A percentile compares a stretch with the other conserved stretches of the same genome.
phyloP scores from a whole-genome alignment of 768 basidiomycete species.

The Rickenella mellea region DNA sequence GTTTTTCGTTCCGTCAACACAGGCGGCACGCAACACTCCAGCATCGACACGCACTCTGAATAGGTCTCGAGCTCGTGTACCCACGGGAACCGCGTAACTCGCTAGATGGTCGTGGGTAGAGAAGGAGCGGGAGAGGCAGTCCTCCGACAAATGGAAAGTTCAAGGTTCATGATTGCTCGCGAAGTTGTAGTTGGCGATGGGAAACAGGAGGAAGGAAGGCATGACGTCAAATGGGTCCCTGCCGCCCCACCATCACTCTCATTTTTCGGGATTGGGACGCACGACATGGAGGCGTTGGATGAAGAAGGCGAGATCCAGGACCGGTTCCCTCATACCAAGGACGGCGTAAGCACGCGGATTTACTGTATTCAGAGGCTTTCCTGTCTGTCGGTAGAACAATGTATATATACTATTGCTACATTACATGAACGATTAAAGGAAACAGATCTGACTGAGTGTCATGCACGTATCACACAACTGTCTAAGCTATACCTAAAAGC shows the following conservation, averaged over 20 bases:
- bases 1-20: slow-evolving; percentile 64
- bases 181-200: slow-evolving; percentile 65
- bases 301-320: slow-evolving; percentile 60
- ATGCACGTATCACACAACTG: too few species aligned
- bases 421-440: too few species aligned
- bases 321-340: slow-evolving; percentile 19
- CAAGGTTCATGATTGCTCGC: slow-evolving; percentile 60
- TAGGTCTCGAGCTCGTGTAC: slow-evolving; percentile 61
- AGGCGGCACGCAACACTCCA: slow-evolving; percentile 59
- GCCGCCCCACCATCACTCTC: slow-evolving; percentile 49
- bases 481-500: too few species aligned
- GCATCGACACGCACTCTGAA: slow-evolving; percentile 66
- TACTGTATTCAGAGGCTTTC: too few species aligned
- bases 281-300: slow-evolving; percentile 66
- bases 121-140: slow-evolving; percentile 30
- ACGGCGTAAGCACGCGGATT: too few species aligned
- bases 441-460: too few species aligned
- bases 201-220: slow-evolving; percentile 52
- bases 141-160: slow-evolving; percentile 47
- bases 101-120: slow-evolving; percentile 80
- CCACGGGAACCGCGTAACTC: slow-evolving; percentile 67
- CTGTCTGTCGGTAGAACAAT: too few species aligned
- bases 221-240: slow-evolving; percentile 59
- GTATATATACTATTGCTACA: too few species aligned
- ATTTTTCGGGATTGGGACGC: slow-evolving; percentile 36